Evolutionary conservation across 1,284 basidiomycete species (phyloP).

Genomic region (Porodaedalea pini): DNA sequence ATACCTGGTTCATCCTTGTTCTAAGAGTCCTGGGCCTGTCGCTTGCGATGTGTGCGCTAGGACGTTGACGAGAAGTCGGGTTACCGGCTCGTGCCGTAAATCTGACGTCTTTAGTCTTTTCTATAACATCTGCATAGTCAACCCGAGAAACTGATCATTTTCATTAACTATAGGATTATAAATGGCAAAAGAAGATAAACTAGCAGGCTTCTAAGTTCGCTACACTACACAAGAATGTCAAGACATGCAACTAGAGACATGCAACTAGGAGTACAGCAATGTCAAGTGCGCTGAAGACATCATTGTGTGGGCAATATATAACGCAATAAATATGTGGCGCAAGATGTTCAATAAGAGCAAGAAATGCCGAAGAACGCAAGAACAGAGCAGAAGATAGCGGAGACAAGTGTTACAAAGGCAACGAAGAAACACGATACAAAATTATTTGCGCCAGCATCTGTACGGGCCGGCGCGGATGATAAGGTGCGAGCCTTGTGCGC

Average conservation of each 20-base stretch:
- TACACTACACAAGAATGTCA: neutral
- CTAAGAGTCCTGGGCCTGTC: slow-evolving; percentile 19
- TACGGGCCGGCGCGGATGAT: neutral
- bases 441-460: no score
- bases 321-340: neutral
- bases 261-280: no score
- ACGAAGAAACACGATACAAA: no score
- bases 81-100: slow-evolving; percentile 5
- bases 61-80: slow-evolving; percentile 20
- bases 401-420: neutral
- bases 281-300: no score
- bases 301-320: neutral
- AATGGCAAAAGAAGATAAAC: no score
- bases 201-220: neutral
- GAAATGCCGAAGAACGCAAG: neutral
- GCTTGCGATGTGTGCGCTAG: slow-evolving; percentile 11
- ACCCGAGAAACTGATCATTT: neutral
- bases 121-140: neutral
- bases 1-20: slow-evolving; percentile 23
- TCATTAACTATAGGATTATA: neutral
- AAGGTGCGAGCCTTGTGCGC: neutral
- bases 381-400: no score
- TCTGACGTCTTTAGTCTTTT: neutral
- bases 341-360: neutral
- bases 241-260: neutral